phyloP scores from a whole-genome alignment of 768 basidiomycete species.

The Mycena albidolilacea region DNA sequence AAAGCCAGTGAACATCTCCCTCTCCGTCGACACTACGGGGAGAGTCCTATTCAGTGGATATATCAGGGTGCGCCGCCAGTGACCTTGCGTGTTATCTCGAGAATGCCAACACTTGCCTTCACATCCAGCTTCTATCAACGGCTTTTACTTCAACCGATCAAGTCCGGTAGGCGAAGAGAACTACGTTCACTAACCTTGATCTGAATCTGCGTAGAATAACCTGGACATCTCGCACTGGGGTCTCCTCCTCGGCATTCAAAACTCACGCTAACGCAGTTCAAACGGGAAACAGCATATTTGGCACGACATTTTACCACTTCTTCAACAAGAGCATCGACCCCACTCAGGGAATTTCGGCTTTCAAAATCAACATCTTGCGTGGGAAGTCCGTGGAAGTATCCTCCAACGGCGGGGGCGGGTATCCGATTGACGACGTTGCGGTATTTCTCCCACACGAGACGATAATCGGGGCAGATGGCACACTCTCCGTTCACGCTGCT shows the following conservation, averaged over 20 bases:
- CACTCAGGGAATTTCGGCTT: slow-evolving; percentile 28
- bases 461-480: slow-evolving; percentile 3
- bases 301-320: slow-evolving; percentile 34
- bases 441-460: slow-evolving; percentile 13
- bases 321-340: slow-evolving; percentile 33
- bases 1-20: slow-evolving; percentile 36
- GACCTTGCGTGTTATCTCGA: neutral
- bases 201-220: slow-evolving; percentile 2
- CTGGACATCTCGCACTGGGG: slow-evolving; percentile 22
- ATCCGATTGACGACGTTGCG: slow-evolving; percentile 9
- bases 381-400: neutral
- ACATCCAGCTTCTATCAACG: slow-evolving; percentile 7
- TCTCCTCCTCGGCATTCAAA: neutral
- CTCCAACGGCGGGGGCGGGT: slow-evolving; percentile 4
- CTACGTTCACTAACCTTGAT: neutral
- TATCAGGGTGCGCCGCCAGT: slow-evolving; percentile 10
- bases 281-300: slow-evolving; percentile 34
- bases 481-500: slow-evolving; percentile 4
- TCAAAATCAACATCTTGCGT: slow-evolving; percentile 12
- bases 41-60: slow-evolving; percentile 31
- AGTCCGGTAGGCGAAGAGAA: slow-evolving; percentile 1
- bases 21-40: slow-evolving; percentile 14
- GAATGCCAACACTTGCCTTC: no score
- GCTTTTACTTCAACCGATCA: neutral
- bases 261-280: neutral